Conservation (phyloP, 805 yeast species). For the Pichia nakasei region DNA sequence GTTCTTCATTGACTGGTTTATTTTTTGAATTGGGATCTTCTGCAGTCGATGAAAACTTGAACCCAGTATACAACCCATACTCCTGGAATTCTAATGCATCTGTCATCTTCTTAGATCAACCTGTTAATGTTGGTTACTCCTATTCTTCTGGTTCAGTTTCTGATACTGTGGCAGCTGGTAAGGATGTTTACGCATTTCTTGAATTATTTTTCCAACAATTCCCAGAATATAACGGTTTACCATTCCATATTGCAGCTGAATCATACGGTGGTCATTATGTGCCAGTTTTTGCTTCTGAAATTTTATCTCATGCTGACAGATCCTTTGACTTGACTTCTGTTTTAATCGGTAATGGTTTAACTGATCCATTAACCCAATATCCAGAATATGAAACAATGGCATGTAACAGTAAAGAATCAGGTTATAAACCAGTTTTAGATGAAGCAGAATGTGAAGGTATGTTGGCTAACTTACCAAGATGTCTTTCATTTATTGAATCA, state of each 20-base stretch:
- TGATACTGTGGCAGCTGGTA: conserved; percentile 73
- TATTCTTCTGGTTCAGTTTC: conserved; percentile 57
- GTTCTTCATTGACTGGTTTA: conserved; percentile 84
- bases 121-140: conserved; percentile 88
- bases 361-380: conserved; percentile 75
- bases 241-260: conserved; percentile 78
- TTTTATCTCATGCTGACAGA: conserved; percentile 43
- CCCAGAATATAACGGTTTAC: conserved; percentile 53
- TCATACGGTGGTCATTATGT: conserved; percentile 81
- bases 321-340: conserved; percentile 66
- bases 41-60: conserved; percentile 50
- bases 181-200: conserved; percentile 79
- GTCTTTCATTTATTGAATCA: conserved; percentile 49
- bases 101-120: conserved; percentile 88
- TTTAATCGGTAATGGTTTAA: conserved; percentile 87
- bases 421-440: conserved; percentile 63
- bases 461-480: conserved; percentile 54
- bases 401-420: conserved; percentile 70
- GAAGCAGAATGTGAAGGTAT: conserved; percentile 63
- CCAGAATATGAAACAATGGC: conserved; percentile 87
- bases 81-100: conserved; percentile 92
- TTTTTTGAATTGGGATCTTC: conserved; percentile 92
- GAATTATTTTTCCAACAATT: conserved; percentile 75
- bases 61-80: conserved; percentile 69
- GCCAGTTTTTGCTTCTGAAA: conserved; percentile 56